Evolutionary conservation across 164 flowering plant species (phyloP).

Genomic region (Saururus chinensis): DNA sequence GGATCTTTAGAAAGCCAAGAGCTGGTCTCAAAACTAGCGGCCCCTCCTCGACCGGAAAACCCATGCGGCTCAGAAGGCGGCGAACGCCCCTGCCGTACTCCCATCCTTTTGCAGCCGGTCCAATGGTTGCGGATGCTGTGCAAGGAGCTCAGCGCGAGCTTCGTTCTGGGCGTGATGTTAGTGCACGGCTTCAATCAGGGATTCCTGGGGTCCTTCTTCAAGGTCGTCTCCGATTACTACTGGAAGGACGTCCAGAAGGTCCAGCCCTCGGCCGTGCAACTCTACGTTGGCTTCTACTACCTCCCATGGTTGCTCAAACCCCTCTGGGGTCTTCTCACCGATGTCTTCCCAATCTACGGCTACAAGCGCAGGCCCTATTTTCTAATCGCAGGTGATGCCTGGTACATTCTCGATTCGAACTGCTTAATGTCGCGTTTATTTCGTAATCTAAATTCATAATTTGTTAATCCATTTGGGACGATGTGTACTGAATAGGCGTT

Average conservation of each 20-base stretch:
- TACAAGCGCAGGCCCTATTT: slow-evolving; percentile 56
- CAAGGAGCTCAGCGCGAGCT: slow-evolving; percentile 32
- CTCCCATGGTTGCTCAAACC: slow-evolving; percentile 79
- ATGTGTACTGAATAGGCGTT: slow-evolving; percentile 32
- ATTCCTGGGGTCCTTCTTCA: slow-evolving; percentile 40
- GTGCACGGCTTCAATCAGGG: slow-evolving; percentile 76
- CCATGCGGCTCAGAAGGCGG: background rate
- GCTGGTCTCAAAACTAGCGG: too few relatives aligned
- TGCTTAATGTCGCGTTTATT: too few relatives aligned
- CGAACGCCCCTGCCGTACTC: background rate
- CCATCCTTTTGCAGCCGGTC: slow-evolving; percentile 28
- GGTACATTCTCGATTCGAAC: background rate
- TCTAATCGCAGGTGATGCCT: slow-evolving; percentile 20
- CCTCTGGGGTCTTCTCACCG: slow-evolving; percentile 61
- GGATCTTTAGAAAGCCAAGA: too few relatives aligned
- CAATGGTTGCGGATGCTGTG: slow-evolving; percentile 58
- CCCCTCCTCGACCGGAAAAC: background rate
- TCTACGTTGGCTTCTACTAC: slow-evolving; percentile 43
- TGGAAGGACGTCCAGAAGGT: slow-evolving; percentile 77
- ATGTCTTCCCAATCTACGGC: slow-evolving; percentile 46
- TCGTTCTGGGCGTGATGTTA: slow-evolving; percentile 44
- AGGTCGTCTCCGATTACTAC: slow-evolving; percentile 56
- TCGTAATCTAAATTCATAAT: too few relatives aligned
- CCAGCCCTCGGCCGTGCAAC: slow-evolving; percentile 62
- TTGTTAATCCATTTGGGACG: too few relatives aligned